phyloP scores from a whole-genome alignment of 2,329 filamentous ascomycete species.

The Ceratocystis papillata region DNA sequence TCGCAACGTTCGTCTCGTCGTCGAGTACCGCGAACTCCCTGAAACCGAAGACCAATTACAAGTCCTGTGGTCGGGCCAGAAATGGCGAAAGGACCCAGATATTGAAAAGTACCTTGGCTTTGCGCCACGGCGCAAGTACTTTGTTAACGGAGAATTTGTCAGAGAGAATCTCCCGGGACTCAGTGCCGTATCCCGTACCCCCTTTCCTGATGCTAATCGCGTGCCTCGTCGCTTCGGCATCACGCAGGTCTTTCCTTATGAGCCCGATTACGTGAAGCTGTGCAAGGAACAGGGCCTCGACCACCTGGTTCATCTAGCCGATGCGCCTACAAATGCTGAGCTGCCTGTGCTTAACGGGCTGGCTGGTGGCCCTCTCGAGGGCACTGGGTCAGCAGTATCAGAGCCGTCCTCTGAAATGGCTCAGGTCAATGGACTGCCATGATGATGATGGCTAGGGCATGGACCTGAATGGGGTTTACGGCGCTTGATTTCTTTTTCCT shows the following conservation, averaged over 20 bases:
- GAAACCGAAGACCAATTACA: conserved; percentile 39
- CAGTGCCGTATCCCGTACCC: conserved; percentile 41
- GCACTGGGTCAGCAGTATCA: background rate
- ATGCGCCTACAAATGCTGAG: background rate
- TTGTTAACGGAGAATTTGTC: conserved; percentile 45
- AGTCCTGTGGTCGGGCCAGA: conserved; percentile 37
- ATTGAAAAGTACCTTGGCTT: conserved; percentile 42
- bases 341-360: conserved; percentile 2
- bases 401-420: conserved; percentile 11
- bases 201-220: conserved; percentile 42
- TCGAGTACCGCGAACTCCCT: conserved; percentile 50
- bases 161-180: conserved; percentile 41
- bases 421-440: background rate
- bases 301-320: conserved; percentile 37
- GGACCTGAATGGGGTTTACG: background rate
- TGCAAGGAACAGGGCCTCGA: conserved; percentile 48
- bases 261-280: conserved; percentile 46
- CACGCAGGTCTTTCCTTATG: conserved; percentile 42
- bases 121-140: conserved; percentile 48
- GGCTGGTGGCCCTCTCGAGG: background rate
- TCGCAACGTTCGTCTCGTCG: conserved; percentile 42
- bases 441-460: background rate
- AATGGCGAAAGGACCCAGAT: conserved; percentile 51
- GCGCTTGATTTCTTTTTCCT: background rate
- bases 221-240: conserved; percentile 45